Base-by-base conservation (phyloP, 78 protist genomes). In the Pelomyxa schiedti region DNA sequence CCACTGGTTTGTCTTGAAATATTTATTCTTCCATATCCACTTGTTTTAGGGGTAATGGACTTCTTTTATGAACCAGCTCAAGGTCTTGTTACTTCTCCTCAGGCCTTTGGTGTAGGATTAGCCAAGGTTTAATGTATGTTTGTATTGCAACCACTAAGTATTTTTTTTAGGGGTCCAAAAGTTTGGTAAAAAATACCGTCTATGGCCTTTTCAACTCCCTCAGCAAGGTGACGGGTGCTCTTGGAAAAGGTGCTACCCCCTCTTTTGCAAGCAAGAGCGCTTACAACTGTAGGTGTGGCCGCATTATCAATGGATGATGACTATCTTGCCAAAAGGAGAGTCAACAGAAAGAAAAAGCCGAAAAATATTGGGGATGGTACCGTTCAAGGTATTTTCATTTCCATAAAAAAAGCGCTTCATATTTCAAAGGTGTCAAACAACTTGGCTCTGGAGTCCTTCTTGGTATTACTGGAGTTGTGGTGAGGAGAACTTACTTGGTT, bases 51-150 rank as follows among this genome's bases (percentile, higher is more conserved):
- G 74, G 43, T 91, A 26, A 53, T 43, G 38, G 95, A 89, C 71
- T 75, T 90, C 38, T 88, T 90, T 80, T 87, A 77, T 75, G 95
- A 90, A 66, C 95, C 95, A 2, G 88, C 88, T 30, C 24, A 81
- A 22, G 92, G 95, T 0, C 9, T 90, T 36, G 75, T 79, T 1
- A 35, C 71, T 1, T 39, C 80, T 32, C 92, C 95, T 4, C 66
- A 73, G 24, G 92, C 67, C 39, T 90, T 90, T 74, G 81, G 77
- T 0, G 47, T 43, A 42, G 95, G 91, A 0, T 53, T 90, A 1
- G 92, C 77, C n/a, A n/a, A n/a, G n/a, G n/a, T n/a, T n/a, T n/a
- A n/a, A n/a, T n/a, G n/a, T n/a, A n/a, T n/a, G n/a, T n/a, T n/a
- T n/a, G n/a, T n/a, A n/a, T n/a, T n/a, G n/a, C n/a, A n/a, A n/a